phyloP scores from a whole-genome alignment of 2,329 filamentous ascomycete species.

The Aureobasidium sp. region DNA sequence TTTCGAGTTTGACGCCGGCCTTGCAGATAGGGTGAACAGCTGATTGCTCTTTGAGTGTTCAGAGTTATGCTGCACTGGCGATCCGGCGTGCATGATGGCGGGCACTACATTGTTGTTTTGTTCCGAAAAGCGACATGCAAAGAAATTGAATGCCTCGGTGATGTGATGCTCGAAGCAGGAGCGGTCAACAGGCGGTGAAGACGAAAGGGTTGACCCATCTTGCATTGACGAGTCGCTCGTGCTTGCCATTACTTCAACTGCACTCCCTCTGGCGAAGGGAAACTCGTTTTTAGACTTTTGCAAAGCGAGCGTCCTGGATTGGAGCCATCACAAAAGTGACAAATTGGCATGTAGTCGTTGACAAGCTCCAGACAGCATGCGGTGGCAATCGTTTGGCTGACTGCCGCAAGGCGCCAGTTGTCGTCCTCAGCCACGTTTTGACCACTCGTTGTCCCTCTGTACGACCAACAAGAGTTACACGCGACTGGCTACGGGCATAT shows the following conservation, averaged over 20 bases:
- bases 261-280: background rate
- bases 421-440: conserved; percentile 9
- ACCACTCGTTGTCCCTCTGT: background rate
- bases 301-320: background rate
- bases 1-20: conserved; percentile 10
- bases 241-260: background rate
- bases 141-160: conserved; percentile 3
- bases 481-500: background rate
- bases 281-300: background rate
- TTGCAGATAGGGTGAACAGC: conserved; percentile 9
- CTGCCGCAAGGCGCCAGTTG: background rate
- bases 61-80: conserved; percentile 1
- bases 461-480: conserved; percentile 7
- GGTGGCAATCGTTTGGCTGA: conserved; percentile 4
- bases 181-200: conserved; percentile 12
- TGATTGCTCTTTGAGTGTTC: background rate
- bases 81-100: background rate
- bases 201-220: background rate
- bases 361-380: background rate
- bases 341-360: background rate
- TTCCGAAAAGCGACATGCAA: background rate
- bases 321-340: conserved; percentile 8
- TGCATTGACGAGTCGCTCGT: conserved; percentile 1
- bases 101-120: background rate
- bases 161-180: background rate